Evolutionary conservation across 208 protist species (phyloP), one percentile per base, ranked within the genome.

Genomic region (Crithidia sp.): DNA sequence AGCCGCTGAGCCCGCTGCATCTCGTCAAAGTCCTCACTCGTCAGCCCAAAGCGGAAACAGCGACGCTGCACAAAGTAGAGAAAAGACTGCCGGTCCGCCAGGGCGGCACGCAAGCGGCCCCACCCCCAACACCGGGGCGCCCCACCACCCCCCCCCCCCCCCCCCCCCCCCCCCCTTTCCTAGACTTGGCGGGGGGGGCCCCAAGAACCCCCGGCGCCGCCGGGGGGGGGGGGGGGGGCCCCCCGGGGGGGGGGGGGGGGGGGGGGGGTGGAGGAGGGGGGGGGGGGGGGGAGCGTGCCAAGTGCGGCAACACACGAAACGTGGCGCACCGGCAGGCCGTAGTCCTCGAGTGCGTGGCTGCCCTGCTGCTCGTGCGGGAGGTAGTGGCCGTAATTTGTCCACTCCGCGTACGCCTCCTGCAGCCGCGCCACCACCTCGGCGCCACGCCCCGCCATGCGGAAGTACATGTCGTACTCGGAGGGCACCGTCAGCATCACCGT

Each of bases 391-490:
- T 84, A 85, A 49, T 82, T 81, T 17, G 85, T 90, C 84, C 84
- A 93, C 70, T 79, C 75, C 45, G 78, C 50, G 68, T 89, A 89
- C 7, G 88, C 88, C 70, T 89, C 85, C 56, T 84, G 82, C 65
- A 93, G 63, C 14, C 79, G 72, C 13, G 67, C 61, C 36, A 89
- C 69, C 54, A 93, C 81, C 71, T 93, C 88, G 17, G 64, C 64
- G 28, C 81, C 88, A 47, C 88, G 82, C 39, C 83, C 78, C 12
- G 64, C 74, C 28, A 86, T 57, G 55, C 77, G 72, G 62, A 93
- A 80, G 76, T 86, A 90, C 80, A 93, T 86, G 74, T 90, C 88
- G 75, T 89, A 88, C 70, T 90, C 88, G 6, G 70, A 74, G 37
- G 85, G 84, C 41, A 90, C 77, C 16, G 67, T 75, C 17, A 93